phyloP scores from a whole-genome alignment of 331 rosid species.

The Spiraea crenata region DNA sequence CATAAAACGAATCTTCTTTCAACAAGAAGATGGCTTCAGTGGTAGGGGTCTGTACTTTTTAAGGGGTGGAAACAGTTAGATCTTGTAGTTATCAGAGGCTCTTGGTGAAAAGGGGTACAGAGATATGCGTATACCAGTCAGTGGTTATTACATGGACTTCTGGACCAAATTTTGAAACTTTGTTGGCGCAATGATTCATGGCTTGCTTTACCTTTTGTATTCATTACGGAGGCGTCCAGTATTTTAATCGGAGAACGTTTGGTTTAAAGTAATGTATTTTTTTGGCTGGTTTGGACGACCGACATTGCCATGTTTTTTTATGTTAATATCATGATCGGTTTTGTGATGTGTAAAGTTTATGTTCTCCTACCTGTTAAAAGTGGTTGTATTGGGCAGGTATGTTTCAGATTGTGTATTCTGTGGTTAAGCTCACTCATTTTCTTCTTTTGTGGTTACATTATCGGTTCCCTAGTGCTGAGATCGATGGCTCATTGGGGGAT shows the following conservation, averaged over 20 bases:
- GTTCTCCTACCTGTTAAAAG: neutral
- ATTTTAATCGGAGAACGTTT: neutral
- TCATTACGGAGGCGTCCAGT: neutral
- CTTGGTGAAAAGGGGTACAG: neutral
- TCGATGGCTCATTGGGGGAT: conserved; percentile 74
- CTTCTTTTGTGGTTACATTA: conserved; percentile 20
- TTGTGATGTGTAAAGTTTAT: neutral
- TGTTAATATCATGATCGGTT: neutral
- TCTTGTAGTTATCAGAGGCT: neutral
- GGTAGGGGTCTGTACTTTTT: neutral
- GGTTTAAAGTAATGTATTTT: neutral
- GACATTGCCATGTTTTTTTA: neutral
- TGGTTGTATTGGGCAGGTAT: neutral
- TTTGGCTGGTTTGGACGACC: neutral
- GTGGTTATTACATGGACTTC: neutral
- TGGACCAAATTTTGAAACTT: neutral
- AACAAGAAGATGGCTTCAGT: neutral
- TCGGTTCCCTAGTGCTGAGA: conserved; percentile 52
- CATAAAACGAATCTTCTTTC: too few species aligned
- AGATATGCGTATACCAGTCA: neutral
- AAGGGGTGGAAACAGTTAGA: neutral
- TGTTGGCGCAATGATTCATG: neutral
- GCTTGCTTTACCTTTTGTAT: neutral
- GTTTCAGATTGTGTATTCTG: neutral
- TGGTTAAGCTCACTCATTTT: conserved; percentile 29